Evolutionary conservation across 495 filamentous ascomycete species (phyloP), one percentile per base, ranked within the genome.

Genomic region (Astrothelium macrocarpum): DNA sequence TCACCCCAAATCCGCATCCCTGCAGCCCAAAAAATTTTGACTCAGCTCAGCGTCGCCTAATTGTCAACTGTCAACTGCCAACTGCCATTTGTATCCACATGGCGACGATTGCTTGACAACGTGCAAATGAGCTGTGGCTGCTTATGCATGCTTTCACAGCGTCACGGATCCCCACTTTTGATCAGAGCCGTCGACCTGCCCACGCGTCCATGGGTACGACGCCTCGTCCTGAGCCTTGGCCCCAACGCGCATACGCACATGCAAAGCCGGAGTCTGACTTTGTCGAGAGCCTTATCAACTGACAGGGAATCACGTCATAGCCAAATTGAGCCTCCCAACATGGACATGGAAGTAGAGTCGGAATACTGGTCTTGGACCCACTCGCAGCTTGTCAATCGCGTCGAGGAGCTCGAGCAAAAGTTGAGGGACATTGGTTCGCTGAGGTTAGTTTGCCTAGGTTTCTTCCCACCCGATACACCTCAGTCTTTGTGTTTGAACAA

Each of bases 331-430:
- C 20, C 25, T 26, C 49, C 49, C 49, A 56, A 56, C 49, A 29
- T 25, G 2, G 25, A 29, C 49, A 56, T 56, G 49, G 49, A 56
- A 9, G 25, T 7, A 26, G 25, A 1, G 59, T 65, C 32, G 23
- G 67, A 74, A 56, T 74, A 74, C 67, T 64, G 59, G 10, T 58
- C 62, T 39, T 75, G 73, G 68, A 68, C 46, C 64, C 59, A 63
- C 45, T 46, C 61, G 32, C 59, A 66, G 59, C 66, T 75, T 31
- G 66, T 72, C 12, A 14, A n/a, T 10, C 70, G 70, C 16, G 63
- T 75, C 18, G 68, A 61, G 12, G 68, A 69, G 32, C 67, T 75
- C 14, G 72, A 75, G 25, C 23, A 29, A 9, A 56, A 56, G 49
- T 16, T 56, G 25, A 20, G 29, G 20, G 49, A 56, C 12, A 26